Evolutionary conservation across 2,329 filamentous ascomycete species (phyloP).

Genomic region (Colletotrichum navitas): DNA sequence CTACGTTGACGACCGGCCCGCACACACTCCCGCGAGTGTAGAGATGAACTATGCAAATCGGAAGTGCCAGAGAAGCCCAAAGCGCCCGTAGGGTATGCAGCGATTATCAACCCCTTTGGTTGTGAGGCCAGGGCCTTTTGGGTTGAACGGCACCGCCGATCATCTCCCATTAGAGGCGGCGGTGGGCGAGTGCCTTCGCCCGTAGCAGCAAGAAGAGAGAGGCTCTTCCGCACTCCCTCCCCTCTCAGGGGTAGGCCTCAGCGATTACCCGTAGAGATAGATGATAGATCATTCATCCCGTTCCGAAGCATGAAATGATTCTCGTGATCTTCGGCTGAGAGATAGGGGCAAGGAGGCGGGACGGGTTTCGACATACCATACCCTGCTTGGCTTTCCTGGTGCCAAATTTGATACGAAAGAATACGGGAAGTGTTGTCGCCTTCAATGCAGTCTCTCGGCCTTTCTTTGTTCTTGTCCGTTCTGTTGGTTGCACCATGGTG

Average conservation of each 20-base stretch:
- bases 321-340: slow-evolving; percentile 27
- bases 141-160: slow-evolving; percentile 33
- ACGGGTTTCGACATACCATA: slow-evolving; percentile 25
- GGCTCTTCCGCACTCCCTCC: slow-evolving; percentile 7
- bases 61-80: slow-evolving; percentile 7
- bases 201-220: too few species aligned
- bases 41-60: slow-evolving; percentile 21
- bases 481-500: not conserved
- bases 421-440: slow-evolving; percentile 8
- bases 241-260: slow-evolving; percentile 19
- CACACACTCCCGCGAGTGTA: not conserved
- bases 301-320: slow-evolving; percentile 12
- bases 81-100: slow-evolving; percentile 8
- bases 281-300: slow-evolving; percentile 28
- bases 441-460: not conserved
- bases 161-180: slow-evolving; percentile 29
- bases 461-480: slow-evolving; percentile 9
- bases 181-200: slow-evolving; percentile 9
- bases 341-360: slow-evolving; percentile 4
- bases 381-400: slow-evolving; percentile 25
- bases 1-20: slow-evolving; percentile 1
- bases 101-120: slow-evolving; percentile 7
- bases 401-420: slow-evolving; percentile 28
- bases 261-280: slow-evolving; percentile 31
- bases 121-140: slow-evolving; percentile 18